A percentile compares a stretch with the other conserved stretches of the same genome.
These are phyloP conservation scores for Candida nanaspora DNA, from an alignment of 805 yeast species.

Conservation along the genomic window DNA sequence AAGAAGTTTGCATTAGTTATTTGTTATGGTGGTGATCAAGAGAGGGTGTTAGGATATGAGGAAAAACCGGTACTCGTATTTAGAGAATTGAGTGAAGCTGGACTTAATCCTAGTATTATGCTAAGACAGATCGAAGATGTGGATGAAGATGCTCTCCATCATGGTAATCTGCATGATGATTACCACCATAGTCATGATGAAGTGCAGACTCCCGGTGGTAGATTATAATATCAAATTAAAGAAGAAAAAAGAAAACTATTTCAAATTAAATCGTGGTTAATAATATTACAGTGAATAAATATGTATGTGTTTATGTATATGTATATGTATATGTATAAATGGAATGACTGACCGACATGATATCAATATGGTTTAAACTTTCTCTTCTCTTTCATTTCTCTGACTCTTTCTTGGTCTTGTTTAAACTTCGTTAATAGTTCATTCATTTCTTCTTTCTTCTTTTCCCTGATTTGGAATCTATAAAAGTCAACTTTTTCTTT, in stretches of 20 bases:
- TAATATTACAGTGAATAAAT: too few species aligned
- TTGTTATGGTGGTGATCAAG: constrained; percentile 89
- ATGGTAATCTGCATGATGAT: neutral
- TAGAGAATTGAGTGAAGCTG: constrained; percentile 77
- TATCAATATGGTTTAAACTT: constrained; percentile 78
- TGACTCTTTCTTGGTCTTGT: constrained; percentile 83
- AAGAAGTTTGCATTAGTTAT: constrained; percentile 81
- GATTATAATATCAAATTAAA: constrained; percentile 18
- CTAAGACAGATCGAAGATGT: constrained; percentile 69
- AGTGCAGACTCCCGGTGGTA: constrained; percentile 34
- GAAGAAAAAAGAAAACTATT: too few species aligned
- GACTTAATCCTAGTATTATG: constrained; percentile 89
- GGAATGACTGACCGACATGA: too few species aligned
- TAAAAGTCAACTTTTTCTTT: constrained; percentile 88
- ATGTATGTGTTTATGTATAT: neutral
- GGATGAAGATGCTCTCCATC: constrained; percentile 19
- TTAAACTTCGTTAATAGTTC: constrained; percentile 77
- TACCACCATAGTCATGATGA: constrained; percentile 5
- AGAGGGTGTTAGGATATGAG: constrained; percentile 70
- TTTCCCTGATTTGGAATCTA: constrained; percentile 91
- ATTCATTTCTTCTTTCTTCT: constrained; percentile 88
- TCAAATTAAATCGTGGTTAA: too few species aligned
- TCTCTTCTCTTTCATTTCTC: constrained; percentile 69
- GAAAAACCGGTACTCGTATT: constrained; percentile 86
- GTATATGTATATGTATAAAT: neutral